Conservation (phyloP, 495 filamentous ascomycete species). For the Aspergillus sclerotiicarbonarius region DNA sequence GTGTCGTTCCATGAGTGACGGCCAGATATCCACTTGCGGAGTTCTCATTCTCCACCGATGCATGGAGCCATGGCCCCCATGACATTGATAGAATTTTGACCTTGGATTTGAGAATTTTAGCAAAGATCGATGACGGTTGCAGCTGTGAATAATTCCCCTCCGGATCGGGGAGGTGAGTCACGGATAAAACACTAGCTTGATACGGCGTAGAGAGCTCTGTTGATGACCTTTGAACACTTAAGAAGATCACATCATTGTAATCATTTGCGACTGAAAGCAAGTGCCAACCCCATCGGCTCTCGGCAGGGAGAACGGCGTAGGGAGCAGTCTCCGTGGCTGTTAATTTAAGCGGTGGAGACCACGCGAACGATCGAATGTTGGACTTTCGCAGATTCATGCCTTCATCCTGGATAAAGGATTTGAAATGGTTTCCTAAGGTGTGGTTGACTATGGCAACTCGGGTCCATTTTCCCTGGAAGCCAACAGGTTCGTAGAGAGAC, state of each 20-base stretch:
- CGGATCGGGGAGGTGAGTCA: conserved; percentile 17
- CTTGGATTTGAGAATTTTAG: conserved; percentile 24
- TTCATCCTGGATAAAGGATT: conserved; percentile 9
- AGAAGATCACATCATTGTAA: conserved; percentile 38
- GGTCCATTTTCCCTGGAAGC: conserved; percentile 40
- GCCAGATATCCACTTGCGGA: conserved; percentile 29
- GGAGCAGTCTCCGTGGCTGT: conserved; percentile 10
- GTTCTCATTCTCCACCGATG: background rate
- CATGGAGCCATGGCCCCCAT: conserved; percentile 39
- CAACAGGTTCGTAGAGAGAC: conserved; percentile 45
- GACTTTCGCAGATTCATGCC: conserved; percentile 24
- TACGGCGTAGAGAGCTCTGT: conserved; percentile 12
- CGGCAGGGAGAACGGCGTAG: conserved; percentile 11
- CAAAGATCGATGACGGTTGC: conserved; percentile 31
- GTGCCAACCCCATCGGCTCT: conserved; percentile 43
- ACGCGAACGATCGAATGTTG: conserved; percentile 42
- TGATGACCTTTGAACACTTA: conserved; percentile 18
- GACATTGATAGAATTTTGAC: conserved; percentile 25
- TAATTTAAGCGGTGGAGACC: conserved; percentile 37
- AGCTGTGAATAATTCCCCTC: conserved; percentile 14
- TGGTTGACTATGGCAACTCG: conserved; percentile 46
- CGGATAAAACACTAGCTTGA: conserved; percentile 25
- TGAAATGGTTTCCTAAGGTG: conserved; percentile 25
- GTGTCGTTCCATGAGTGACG: conserved; percentile 26
- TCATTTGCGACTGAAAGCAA: conserved; percentile 41